A percentile compares a stretch with the other conserved stretches of the same genome.
Conservation (phyloP, 768 basidiomycete species). For the Tephrocybe sp. region DNA sequence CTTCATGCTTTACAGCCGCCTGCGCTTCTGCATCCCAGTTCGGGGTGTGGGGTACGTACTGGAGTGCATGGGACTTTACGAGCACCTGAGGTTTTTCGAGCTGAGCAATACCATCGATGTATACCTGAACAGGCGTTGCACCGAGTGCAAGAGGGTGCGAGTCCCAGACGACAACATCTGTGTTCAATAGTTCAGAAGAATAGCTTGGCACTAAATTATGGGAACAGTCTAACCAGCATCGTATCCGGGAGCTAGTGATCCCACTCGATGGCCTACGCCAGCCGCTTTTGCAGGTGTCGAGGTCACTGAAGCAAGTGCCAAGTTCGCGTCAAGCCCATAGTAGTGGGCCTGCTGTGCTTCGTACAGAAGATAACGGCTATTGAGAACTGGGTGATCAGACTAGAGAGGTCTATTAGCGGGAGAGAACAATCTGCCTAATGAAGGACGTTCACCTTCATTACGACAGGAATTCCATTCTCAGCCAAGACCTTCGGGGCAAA, state of each 20-base stretch:
- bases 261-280: conserved; percentile 70
- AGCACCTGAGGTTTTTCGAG: conserved; percentile 31
- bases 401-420: conserved; percentile 18
- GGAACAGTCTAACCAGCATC: conserved; percentile 15
- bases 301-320: conserved; percentile 65
- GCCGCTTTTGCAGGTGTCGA: conserved; percentile 61
- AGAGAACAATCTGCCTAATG: not conserved
- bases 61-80: conserved; percentile 48
- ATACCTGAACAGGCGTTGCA: conserved; percentile 80
- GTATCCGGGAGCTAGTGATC: conserved; percentile 53
- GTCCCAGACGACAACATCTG: conserved; percentile 65
- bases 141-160: conserved; percentile 78
- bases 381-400: conserved; percentile 58
- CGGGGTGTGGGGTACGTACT: conserved; percentile 52
- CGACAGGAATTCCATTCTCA: conserved; percentile 62
- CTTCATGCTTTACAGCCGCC: conserved; percentile 58
- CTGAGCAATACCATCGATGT: conserved; percentile 82
- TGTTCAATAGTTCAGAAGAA: not conserved
- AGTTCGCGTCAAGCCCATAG: conserved; percentile 57
- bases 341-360: conserved; percentile 73
- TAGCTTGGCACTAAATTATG: too few species aligned
- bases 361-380: conserved; percentile 66
- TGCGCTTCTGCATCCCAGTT: conserved; percentile 61
- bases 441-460: conserved; percentile 61
- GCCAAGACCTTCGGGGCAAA: conserved; percentile 74